These are phyloP conservation scores for Aspergillus nomiae DNA, from an alignment of 2,329 filamentous ascomycete species.

Conservation along the genomic window DNA sequence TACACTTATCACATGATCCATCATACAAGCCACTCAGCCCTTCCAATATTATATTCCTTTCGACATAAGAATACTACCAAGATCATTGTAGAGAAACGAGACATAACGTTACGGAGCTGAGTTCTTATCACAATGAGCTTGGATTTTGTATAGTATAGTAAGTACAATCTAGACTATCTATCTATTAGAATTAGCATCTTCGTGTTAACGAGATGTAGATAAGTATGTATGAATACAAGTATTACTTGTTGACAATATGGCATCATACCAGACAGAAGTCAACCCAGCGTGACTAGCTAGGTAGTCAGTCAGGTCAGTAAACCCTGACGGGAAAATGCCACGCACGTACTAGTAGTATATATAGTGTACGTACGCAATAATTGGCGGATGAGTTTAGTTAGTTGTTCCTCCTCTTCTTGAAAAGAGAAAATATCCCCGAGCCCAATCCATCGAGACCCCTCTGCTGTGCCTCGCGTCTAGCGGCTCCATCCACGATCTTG, in stretches of 20 bases:
- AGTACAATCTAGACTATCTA: not conserved
- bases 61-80: no score
- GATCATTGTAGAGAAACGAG: no score
- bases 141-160: not conserved
- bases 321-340: no score
- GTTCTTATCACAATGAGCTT: not conserved
- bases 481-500: slow-evolving; percentile 35
- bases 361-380: not conserved
- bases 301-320: no score
- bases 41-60: not conserved
- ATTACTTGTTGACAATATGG: not conserved
- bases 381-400: not conserved
- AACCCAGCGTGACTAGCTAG: no score
- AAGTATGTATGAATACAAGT: not conserved
- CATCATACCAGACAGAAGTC: not conserved
- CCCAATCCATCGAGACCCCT: slow-evolving; percentile 40
- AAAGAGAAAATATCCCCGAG: slow-evolving; percentile 7
- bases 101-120: no score
- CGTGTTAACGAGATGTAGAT: not conserved
- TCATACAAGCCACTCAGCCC: not conserved
- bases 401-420: slow-evolving; percentile 6
- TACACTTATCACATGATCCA: not conserved
- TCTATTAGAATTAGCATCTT: not conserved
- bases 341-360: no score
- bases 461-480: slow-evolving; percentile 37